Evolutionary conservation across 2,329 filamentous ascomycete genomes (phyloP).

Genomic region (Penicillium verrucosum): DNA sequence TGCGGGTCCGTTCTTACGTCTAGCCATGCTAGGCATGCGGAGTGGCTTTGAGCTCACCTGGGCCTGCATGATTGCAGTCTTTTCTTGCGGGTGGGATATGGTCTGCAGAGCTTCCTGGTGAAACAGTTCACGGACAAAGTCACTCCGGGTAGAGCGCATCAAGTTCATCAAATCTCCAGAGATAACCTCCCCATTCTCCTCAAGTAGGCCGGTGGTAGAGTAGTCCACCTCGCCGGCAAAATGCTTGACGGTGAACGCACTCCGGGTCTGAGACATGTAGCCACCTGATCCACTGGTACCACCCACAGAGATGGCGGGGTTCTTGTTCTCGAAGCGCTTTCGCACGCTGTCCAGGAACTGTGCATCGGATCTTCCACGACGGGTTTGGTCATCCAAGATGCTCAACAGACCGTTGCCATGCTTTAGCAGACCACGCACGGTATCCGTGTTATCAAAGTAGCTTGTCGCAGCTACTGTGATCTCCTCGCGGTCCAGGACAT

Average conservation of each 20-base stretch:
- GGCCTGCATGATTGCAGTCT: conserved; percentile 87
- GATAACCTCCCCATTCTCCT: conserved; percentile 95
- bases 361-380: conserved; percentile 79
- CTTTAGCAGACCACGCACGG: conserved; percentile 87
- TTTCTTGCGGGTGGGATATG: conserved; percentile 88
- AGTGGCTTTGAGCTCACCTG: conserved; percentile 94
- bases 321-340: conserved; percentile 93
- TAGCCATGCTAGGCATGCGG: conserved; percentile 87
- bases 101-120: conserved; percentile 94
- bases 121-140: conserved; percentile 85
- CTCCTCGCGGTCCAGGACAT: conserved; percentile 91
- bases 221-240: conserved; percentile 98
- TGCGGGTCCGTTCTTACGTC: conserved; percentile 63
- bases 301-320: conserved; percentile 79
- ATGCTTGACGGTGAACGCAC: conserved; percentile 86
- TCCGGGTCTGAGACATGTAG: conserved; percentile 73
- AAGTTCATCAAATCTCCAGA: conserved; percentile 95
- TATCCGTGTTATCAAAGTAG: conserved; percentile 97
- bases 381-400: conserved; percentile 94
- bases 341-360: conserved; percentile 87
- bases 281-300: conserved; percentile 78
- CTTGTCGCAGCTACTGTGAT: conserved; percentile 85
- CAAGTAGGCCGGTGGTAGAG: conserved; percentile 76
- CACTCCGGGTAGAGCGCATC: conserved; percentile 80
- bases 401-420: conserved; percentile 87